Base-by-base conservation (phyloP, 768 basidiomycete genomes). In the Pisolithus microcarpus region DNA sequence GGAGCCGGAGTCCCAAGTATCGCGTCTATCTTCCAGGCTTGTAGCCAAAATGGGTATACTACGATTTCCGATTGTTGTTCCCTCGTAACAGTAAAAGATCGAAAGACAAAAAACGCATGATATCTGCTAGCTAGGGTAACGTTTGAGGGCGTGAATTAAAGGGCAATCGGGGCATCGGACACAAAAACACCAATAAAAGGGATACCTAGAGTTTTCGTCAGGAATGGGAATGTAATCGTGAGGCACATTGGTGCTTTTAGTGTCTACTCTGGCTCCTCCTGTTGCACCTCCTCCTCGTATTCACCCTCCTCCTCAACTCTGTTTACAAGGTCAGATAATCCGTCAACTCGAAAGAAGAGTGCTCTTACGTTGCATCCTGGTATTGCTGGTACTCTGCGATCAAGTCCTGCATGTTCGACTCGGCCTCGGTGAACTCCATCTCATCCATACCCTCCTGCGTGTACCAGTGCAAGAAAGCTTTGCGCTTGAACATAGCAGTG, bases 381-480 rank as follows among this genome's bases (percentile, higher is more conserved):
- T 92, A 92, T 71, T 92, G 91, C 67, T 95, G 91, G 74, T 96
- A 97, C 73, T 98, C 95, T 47, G 93, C 91, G 54, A 97, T 90
- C 57, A 98, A 77, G 75, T 97, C 95, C 68, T 96, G 92, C 92
- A 97, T 93, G 81, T 97, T 97, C 57, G 90, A 93, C 74, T 98
- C 94, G 51, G 94, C 95, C 71, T 98, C 95, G 56, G 95, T 94
- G 81, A 97, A 92, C 81, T 93, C 90, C 90, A 92, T 91, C 79
- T 92, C 91, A 67, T 93, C 95, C 95, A 99, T 98, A 69, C 96
- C 96, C 77, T 98, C 96, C 69, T 95, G 91, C 34, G 94, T 98
- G 72, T 97, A 97, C 94, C 94, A 95, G 70, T 95, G 89, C 84
- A 92, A 80, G 82, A 93, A 93, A 23, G 94, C 94, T 76, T 97